Evolutionary conservation across 805 yeast species (phyloP), one percentile per base, ranked within the genome.

Genomic region (Ogataea methanolica): DNA sequence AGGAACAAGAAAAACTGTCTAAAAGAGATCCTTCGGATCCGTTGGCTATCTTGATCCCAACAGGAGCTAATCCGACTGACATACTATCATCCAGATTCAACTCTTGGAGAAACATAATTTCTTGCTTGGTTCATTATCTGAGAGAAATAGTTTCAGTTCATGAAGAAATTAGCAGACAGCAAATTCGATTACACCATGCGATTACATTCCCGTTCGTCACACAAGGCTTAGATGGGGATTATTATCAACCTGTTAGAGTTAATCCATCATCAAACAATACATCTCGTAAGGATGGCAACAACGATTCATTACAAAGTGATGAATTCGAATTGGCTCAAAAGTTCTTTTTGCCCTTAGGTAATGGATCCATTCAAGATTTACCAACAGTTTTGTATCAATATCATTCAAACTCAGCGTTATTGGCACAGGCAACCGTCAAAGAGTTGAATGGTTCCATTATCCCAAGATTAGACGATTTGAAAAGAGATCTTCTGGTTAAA

Each of bases 101-200:
- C 43, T 85, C 95, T 2, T 92, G 97, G 97, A 74, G 96, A 49
- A 75, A 78, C 37, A 80, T 91, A 46, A 82, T 90, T 48, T 80
- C 82, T 51, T 84, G 92, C 34, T 68, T 92, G 47, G 75, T 88
- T 19, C 79, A 76, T 41, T 92, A 92, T 61, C 72, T 92, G 52
- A 79, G 78, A 51, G 96, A 90, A 59, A 83, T 82, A 36, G 89
- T 88, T 9, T 77, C 86, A 14, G 91, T 88, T 47, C 94, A 90
- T 62, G 97, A 91, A 65, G 96, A 91, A 61, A 78, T 88, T 16
- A 82, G 87, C 34, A 79, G 96, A 49, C 96, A 88, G 59, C 94
- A 88, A 55, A 68, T 83, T 43, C 72, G 96, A 43, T 74, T 90
- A 40, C 87, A 88, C 50, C 91, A 88, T 62, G 89, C 96, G 9